phyloP scores from a whole-genome alignment of 257 asterid species.

The Lycium ferocissimum region DNA sequence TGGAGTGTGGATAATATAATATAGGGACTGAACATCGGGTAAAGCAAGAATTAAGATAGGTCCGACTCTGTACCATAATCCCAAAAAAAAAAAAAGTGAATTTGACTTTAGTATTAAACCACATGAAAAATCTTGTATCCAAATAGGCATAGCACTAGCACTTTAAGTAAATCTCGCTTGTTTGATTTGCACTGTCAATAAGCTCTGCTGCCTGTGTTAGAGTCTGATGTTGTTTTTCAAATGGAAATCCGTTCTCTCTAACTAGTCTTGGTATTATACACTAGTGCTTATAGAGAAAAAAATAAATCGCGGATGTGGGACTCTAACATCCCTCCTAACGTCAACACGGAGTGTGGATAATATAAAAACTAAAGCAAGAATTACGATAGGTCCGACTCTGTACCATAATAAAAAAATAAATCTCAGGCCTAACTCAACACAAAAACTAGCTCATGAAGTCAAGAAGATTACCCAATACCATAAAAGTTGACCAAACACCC shows the following conservation, averaged over 20 bases:
- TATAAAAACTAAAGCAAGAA: not conserved
- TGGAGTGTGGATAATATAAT: not conserved
- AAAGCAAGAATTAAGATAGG: accelerated
- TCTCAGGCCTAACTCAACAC: not conserved
- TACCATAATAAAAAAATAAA: too few relatives aligned
- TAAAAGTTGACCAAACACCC: too few relatives aligned
- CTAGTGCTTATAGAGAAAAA: too few relatives aligned
- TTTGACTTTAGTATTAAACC: too few relatives aligned
- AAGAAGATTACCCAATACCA: too few relatives aligned
- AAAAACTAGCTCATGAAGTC: too few relatives aligned
- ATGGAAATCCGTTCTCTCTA: too few relatives aligned
- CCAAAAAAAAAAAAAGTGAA: not conserved
- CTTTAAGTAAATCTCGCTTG: not conserved
- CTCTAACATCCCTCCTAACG: not conserved
- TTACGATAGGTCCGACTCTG: not conserved
- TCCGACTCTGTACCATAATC: not conserved
- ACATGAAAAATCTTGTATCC: not conserved
- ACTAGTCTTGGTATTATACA: too few relatives aligned
- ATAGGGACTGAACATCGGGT: not conserved
- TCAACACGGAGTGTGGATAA: not conserved
- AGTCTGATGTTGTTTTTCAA: too few relatives aligned
- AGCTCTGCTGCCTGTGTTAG: not conserved
- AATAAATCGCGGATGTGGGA: not conserved
- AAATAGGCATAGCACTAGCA: not conserved
- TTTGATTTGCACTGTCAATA: not conserved